A percentile compares a stretch with the other conserved stretches of the same genome.
These are phyloP conservation scores for Myriosclerotinia duriaeana DNA, from an alignment of 2,329 filamentous ascomycete species.

Conservation along the genomic window DNA sequence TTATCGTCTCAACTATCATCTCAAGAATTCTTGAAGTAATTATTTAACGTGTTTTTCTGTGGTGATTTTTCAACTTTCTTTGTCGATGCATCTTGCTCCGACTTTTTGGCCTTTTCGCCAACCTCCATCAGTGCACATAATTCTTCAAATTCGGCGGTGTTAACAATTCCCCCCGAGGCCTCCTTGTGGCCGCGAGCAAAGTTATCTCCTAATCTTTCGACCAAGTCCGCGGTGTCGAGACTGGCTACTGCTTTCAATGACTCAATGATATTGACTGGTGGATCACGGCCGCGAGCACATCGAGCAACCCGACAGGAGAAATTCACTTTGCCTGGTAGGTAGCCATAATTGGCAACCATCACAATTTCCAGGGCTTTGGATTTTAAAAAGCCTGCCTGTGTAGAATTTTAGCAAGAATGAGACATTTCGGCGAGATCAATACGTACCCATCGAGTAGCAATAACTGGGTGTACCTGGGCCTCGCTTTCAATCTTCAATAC, in stretches of 20 bases:
- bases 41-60: slow-evolving; percentile 56
- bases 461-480: slow-evolving; percentile 65
- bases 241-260: slow-evolving; percentile 54
- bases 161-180: slow-evolving; percentile 64
- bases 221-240: slow-evolving; percentile 42
- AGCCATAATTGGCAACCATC: slow-evolving; percentile 66
- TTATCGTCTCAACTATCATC: background rate
- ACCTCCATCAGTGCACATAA: slow-evolving; percentile 58
- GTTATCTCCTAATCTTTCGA: slow-evolving; percentile 56
- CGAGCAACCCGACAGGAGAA: slow-evolving; percentile 65
- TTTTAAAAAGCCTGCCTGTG: slow-evolving; percentile 53
- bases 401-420: background rate
- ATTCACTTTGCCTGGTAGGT: slow-evolving; percentile 61
- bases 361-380: slow-evolving; percentile 61
- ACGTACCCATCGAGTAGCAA: slow-evolving; percentile 60
- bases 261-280: slow-evolving; percentile 63
- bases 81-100: slow-evolving; percentile 40
- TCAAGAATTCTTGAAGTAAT: slow-evolving; percentile 52
- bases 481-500: slow-evolving; percentile 60
- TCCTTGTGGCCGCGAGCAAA: slow-evolving; percentile 68
- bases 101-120: slow-evolving; percentile 50
- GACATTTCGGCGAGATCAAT: too few relatives aligned
- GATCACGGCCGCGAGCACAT: slow-evolving; percentile 53
- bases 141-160: slow-evolving; percentile 62
- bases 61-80: slow-evolving; percentile 42